Evolutionary conservation across 2,329 filamentous ascomycete genomes (phyloP).

Genomic region (Microsporum canis): DNA sequence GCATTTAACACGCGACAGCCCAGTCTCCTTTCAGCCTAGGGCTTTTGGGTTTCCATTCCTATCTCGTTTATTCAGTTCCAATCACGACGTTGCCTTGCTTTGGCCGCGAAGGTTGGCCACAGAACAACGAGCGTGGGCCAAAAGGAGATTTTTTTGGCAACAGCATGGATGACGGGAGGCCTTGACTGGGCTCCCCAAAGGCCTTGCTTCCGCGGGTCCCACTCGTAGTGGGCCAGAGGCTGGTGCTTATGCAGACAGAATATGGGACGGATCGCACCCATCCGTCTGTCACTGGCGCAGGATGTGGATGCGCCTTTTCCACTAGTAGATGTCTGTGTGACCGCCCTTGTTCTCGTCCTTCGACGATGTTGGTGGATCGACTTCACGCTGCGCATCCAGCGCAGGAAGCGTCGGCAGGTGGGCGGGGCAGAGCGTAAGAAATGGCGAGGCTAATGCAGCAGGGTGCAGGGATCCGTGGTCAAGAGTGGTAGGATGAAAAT

Average conservation of each 20-base stretch:
- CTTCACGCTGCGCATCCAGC: neutral
- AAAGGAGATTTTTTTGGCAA: slow-evolving; percentile 1
- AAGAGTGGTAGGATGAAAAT: neutral
- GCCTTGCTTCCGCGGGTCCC: slow-evolving; percentile 1
- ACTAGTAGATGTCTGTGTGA: slow-evolving; percentile 14
- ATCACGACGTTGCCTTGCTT: neutral
- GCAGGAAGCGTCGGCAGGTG: neutral
- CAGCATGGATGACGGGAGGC: neutral
- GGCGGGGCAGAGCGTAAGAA: slow-evolving; percentile 1
- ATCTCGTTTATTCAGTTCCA: slow-evolving; percentile 4
- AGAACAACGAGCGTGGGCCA: neutral
- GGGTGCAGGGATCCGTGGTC: slow-evolving; percentile 5
- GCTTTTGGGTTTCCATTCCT: neutral
- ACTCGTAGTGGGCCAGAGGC: slow-evolving; percentile 1
- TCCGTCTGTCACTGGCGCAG: slow-evolving; percentile 16
- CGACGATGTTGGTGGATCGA: slow-evolving; percentile 5
- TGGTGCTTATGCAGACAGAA: slow-evolving; percentile 2
- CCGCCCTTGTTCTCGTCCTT: slow-evolving; percentile 7
- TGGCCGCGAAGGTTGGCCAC: neutral
- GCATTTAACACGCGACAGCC: slow-evolving; percentile 6
- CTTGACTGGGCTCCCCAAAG: neutral
- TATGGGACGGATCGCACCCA: slow-evolving; percentile 6
- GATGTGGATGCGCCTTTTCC: slow-evolving; percentile 16
- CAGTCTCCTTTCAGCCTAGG: slow-evolving; percentile 4
- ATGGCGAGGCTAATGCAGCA: slow-evolving; percentile 5